Evolutionary conservation across 352 stramenopile genomes (phyloP), one percentile per base, ranked within the genome.

Genomic region (Globisporangium nodosum): DNA sequence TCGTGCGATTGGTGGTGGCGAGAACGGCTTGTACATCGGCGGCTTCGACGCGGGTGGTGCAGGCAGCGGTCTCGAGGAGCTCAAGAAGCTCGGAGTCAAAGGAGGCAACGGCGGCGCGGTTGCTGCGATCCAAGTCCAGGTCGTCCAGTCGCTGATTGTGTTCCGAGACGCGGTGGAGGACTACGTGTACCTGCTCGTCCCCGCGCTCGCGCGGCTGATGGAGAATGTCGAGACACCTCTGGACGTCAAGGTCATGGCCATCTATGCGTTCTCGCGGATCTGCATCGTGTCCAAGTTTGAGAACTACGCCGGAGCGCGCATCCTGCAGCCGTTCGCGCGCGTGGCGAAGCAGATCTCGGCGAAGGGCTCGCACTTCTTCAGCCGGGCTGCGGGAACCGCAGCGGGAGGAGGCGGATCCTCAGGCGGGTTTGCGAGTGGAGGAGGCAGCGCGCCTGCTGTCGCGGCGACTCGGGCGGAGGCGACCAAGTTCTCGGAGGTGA

Each of bases 141-240:
- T 94, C 46, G 85, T 94, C 15, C 82, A 94, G 48, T 90, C 88
- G 33, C 70, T 98, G 43, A 85, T 96, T 56, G 87, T 97, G 39
- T 96, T 98, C 35, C 84, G 90, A 5, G 78, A 92, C 49, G 87
- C 96, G 0, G 84, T 99, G 5, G 82, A 93, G 16, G 92, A 98
- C 49, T 97, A 98, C 66, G 81, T 98, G 12, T 97, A 98, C 68
- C 67, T 99, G 60, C 58, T 99, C 13, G 70, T 99, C 5, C 95
- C 96, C 45, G 88, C 91, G 4, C 71, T 99, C 7, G 74, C 98
- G 45, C 94, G 96, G 39, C 71, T 99, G 9, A 87, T 94, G 61
- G 95, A 98, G 61, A 90, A 83, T 55, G 63, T 97, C 13, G 86
- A 98, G 13, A 96, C 85, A 24, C 66, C 87, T 0, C 63, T 88